Evolutionary conservation across 257 asterid species (phyloP).

Genomic region (Solanum chiquidenum): DNA sequence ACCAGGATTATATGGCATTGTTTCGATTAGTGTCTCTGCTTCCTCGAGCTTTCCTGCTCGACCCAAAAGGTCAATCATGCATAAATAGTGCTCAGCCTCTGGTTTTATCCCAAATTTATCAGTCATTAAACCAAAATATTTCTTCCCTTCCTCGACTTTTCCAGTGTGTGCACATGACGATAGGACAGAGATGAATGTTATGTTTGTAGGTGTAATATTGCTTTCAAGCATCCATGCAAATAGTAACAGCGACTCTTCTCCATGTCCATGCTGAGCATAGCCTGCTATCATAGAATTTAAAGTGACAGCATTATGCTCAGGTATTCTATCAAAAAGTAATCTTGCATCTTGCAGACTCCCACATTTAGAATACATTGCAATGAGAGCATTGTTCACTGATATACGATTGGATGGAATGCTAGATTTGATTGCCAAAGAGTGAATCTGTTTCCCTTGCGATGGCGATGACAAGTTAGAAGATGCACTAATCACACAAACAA

Average conservation of each 20-base stretch:
- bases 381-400: constrained; percentile 52
- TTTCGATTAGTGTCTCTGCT: constrained; percentile 43
- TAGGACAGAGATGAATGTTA: constrained; percentile 67
- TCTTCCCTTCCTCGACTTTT: constrained; percentile 56
- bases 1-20: constrained; percentile 55
- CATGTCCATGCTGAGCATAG: constrained; percentile 72
- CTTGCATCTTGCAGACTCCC: constrained; percentile 57
- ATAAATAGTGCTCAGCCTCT: constrained; percentile 51
- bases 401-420: constrained; percentile 35
- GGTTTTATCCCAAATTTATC: constrained; percentile 41
- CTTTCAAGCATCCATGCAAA: constrained; percentile 43
- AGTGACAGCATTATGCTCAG: constrained; percentile 45
- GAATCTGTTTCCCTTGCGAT: constrained; percentile 67
- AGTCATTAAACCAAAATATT: constrained; percentile 44
- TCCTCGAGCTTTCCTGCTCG: constrained; percentile 59
- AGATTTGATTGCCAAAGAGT: constrained; percentile 47
- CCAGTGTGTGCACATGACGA: constrained; percentile 73
- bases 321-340: constrained; percentile 45
- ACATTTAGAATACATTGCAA: constrained; percentile 68
- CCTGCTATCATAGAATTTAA: constrained; percentile 65
- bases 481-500: constrained; percentile 49
- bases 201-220: constrained; percentile 32
- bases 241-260: constrained; percentile 34
- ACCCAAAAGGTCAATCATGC: constrained; percentile 71
- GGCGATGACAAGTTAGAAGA: constrained; percentile 51